Evolutionary conservation across 1,139 yeast genomes (phyloP).

Genomic region (Nakaseomyces nivariensis): DNA sequence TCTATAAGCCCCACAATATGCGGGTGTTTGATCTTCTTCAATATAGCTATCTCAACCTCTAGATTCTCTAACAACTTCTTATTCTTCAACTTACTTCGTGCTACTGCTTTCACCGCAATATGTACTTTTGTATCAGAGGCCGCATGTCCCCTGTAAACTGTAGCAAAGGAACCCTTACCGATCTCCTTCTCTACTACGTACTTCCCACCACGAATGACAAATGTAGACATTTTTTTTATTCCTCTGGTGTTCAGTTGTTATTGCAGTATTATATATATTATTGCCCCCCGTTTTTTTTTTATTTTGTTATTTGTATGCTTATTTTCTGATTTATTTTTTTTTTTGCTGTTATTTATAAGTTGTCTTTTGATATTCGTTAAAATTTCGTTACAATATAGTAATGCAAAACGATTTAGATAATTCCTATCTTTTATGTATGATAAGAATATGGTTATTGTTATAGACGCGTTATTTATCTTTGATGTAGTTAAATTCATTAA

Average conservation of each 20-base stretch:
- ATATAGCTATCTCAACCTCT: conserved; percentile 80
- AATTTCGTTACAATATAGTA: no score
- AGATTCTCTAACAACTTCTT: conserved; percentile 81
- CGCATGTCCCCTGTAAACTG: conserved; percentile 63
- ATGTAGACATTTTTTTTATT: conserved; percentile 7
- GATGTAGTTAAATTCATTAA: no score
- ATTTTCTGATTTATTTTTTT: no score
- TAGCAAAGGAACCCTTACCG: conserved; percentile 93
- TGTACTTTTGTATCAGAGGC: conserved; percentile 26
- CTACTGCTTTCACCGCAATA: conserved; percentile 74
- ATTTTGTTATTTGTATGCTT: neutral
- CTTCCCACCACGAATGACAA: conserved; percentile 13
- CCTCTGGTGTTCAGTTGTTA: conserved; percentile 11
- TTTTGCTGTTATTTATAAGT: no score
- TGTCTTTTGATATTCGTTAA: no score
- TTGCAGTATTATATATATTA: neutral
- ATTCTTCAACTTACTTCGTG: conserved; percentile 70
- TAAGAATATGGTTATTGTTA: no score
- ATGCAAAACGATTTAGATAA: no score
- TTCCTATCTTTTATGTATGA: no score
- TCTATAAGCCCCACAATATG: conserved; percentile 84
- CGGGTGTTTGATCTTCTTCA: conserved; percentile 81
- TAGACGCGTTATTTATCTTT: no score
- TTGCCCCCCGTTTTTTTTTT: neutral
- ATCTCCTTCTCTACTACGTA: conserved; percentile 43